phyloP scores from a whole-genome alignment of 805 yeast genomes.

The Teunomyces lycoperdinae region DNA sequence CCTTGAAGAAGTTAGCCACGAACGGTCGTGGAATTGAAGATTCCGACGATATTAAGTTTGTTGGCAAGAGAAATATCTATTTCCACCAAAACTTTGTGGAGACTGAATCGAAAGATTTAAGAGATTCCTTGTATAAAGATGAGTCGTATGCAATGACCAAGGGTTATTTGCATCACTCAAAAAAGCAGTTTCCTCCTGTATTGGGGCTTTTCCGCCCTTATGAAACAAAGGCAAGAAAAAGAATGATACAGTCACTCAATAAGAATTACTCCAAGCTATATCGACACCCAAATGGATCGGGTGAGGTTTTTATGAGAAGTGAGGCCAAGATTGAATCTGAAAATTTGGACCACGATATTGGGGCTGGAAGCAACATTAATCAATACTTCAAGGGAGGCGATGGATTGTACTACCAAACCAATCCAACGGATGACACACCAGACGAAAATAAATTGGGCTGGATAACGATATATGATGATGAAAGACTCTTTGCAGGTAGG shows the following conservation, averaged over 20 bases:
- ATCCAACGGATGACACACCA: constrained; percentile 60
- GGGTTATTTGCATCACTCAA: constrained; percentile 20
- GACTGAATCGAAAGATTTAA: constrained; percentile 11
- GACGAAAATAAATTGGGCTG: constrained; percentile 61
- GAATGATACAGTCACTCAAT: constrained; percentile 33
- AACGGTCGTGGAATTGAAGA: constrained; percentile 6
- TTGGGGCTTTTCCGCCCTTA: constrained; percentile 38
- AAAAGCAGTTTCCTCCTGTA: constrained; percentile 12
- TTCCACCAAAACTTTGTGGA: constrained; percentile 34
- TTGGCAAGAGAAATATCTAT: constrained; percentile 36
- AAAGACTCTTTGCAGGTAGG: constrained; percentile 16
- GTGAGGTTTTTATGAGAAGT: background rate
- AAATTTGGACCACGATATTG: constrained; percentile 19
- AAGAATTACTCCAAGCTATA: constrained; percentile 11
- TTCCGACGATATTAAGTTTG: constrained; percentile 18
- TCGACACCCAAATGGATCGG: background rate
- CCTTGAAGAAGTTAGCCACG: constrained; percentile 13
- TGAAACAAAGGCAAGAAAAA: constrained; percentile 36
- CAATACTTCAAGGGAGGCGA: constrained; percentile 50
- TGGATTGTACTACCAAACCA: constrained; percentile 44
- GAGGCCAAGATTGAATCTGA: background rate
- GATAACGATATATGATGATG: constrained; percentile 58
- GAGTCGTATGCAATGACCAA: constrained; percentile 20
- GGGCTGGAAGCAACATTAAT: constrained; percentile 22
- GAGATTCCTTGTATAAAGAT: constrained; percentile 7